phyloP scores from a whole-genome alignment of 1,284 basidiomycete species.

The Pyrrhoderma lamaoense region DNA sequence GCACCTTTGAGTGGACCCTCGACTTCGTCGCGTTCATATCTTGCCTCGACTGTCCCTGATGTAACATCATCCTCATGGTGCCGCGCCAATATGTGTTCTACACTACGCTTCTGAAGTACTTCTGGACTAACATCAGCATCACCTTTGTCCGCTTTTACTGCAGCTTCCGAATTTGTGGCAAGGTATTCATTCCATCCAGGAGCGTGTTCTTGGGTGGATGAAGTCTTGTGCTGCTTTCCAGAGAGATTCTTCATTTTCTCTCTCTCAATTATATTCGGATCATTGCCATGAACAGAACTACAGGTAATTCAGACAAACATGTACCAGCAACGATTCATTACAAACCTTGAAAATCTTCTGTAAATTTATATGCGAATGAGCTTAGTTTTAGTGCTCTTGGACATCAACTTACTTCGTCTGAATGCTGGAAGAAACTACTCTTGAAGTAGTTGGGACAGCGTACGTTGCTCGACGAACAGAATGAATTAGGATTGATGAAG shows the following conservation, averaged over 20 bases:
- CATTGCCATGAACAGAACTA: slow-evolving; percentile 60
- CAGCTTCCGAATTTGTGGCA: slow-evolving; percentile 61
- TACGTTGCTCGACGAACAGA: too few relatives aligned
- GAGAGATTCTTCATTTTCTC: slow-evolving; percentile 52
- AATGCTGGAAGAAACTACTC: too few relatives aligned
- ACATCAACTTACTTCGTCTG: too few relatives aligned
- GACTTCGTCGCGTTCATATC: slow-evolving; percentile 26
- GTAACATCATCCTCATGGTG: slow-evolving; percentile 28
- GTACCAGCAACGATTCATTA: too few relatives aligned
- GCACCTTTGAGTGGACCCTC: slow-evolving; percentile 11
- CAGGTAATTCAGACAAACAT: too few relatives aligned
- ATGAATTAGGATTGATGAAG: too few relatives aligned
- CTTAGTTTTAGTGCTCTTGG: too few relatives aligned
- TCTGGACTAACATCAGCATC: slow-evolving; percentile 13
- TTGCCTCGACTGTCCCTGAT: slow-evolving; percentile 24
- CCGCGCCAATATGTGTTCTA: slow-evolving; percentile 32
- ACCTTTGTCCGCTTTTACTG: slow-evolving; percentile 51
- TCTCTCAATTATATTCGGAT: slow-evolving; percentile 50
- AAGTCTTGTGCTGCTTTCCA: slow-evolving; percentile 42
- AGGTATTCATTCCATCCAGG: slow-evolving; percentile 73
- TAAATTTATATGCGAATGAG: too few relatives aligned
- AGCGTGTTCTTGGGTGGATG: slow-evolving; percentile 46
- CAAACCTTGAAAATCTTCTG: too few relatives aligned
- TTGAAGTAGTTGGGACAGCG: too few relatives aligned
- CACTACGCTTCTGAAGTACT: slow-evolving; percentile 34